Base-by-base conservation (phyloP, 345 rosid genomes). In the Euphorbia tirucalli region DNA sequence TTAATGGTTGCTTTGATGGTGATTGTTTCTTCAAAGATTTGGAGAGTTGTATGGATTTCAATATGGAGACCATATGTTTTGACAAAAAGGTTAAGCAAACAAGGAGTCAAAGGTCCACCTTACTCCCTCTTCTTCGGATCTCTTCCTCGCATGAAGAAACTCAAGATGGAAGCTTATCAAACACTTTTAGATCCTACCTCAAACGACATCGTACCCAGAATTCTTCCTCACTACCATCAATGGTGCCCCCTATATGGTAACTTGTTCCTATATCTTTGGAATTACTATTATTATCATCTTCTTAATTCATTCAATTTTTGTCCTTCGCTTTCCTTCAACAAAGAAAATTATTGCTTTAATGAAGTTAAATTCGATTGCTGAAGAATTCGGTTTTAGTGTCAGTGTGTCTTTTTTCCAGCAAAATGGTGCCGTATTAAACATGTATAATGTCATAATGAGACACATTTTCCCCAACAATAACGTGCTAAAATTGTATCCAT, bases 31-130 rank as follows among this genome's bases (percentile, higher is more conserved):
- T 41, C 67, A 15, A 74, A 68, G 60, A 61, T 75, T 8, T 65
- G 77, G 61, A 64, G 35, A 59, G 59, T 48, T n/a, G 11, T 69
- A 3, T 44, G 27, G 61, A 15, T 58, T 62, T 55, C 64, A n/a
- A 21, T 75, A 5, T 76, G 84, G 84, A 67, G 81, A 75, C 81
- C 84, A 5, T 48, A 76, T 37, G 71, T 43, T 25, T 30, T 78
- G 70, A 74, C 80, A 6, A 69, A 52, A 58, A 16, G 27, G 16
- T 74, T 83, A 21, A 19, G 35, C 31, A 56, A 71, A 25, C 81
- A 76, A 74, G 83, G 87, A 50, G 31, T 81, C 24, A n/a, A 3
- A 1, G 84, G 83, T 10, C 87, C 87, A 44, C 56, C 71, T 1
- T 76, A 81, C 61, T 61, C 44, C 0, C 22, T 78, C 58, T 69